Evolutionary conservation across 805 yeast species (phyloP).

Genomic region (Yarrowia osloensis): DNA sequence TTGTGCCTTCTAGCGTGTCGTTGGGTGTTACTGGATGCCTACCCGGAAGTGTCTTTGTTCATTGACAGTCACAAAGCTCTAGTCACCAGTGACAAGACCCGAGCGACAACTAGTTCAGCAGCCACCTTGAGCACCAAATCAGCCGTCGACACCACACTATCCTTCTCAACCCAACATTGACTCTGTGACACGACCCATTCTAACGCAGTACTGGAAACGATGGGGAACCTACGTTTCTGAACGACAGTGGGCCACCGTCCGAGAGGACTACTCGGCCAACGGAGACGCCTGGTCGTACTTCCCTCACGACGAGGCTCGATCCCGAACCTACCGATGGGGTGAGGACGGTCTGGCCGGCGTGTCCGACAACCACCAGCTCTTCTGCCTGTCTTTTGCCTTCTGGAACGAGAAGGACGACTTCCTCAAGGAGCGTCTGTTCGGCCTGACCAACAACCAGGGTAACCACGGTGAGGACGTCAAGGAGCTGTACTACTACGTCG

Average conservation of each 20-base stretch:
- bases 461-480: slow-evolving; percentile 97
- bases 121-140: too few relatives aligned
- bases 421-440: slow-evolving; percentile 82
- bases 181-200: too few relatives aligned
- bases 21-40: too few relatives aligned
- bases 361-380: slow-evolving; percentile 75
- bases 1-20: too few relatives aligned
- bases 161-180: too few relatives aligned
- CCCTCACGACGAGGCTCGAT: slow-evolving; percentile 79
- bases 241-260: slow-evolving; percentile 69
- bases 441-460: slow-evolving; percentile 89
- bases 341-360: slow-evolving; percentile 94
- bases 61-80: too few relatives aligned
- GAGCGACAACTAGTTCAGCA: too few relatives aligned
- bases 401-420: slow-evolving; percentile 90
- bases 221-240: slow-evolving; percentile 94
- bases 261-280: slow-evolving; percentile 82
- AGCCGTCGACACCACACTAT: too few relatives aligned
- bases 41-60: too few relatives aligned
- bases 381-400: slow-evolving; percentile 77
- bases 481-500: slow-evolving; percentile 65
- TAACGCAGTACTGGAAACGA: slow-evolving; percentile 64
- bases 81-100: too few relatives aligned
- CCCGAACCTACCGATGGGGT: slow-evolving; percentile 90
- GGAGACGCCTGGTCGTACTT: slow-evolving; percentile 93